Percentiles rank a stretch among this genome's conserved stretches.
phyloP scores from a whole-genome alignment of 1,139 yeast genomes.

The Yamadazyma triangularis region DNA sequence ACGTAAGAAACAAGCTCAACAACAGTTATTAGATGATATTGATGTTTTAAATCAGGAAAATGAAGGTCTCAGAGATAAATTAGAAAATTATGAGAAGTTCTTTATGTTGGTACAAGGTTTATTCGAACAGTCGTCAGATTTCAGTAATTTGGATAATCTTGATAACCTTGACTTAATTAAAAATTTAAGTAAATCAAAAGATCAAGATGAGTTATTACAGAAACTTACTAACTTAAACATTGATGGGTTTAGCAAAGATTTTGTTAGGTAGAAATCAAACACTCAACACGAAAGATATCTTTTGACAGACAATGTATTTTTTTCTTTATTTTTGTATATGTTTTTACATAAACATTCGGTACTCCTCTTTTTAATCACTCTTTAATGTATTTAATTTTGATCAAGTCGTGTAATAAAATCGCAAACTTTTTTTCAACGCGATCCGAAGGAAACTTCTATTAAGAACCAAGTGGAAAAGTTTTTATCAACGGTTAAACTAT shows the following conservation, averaged over 20 bases:
- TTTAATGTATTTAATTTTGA: too few relatives aligned
- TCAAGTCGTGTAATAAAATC: not conserved
- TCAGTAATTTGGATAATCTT: too few relatives aligned
- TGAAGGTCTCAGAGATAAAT: constrained; percentile 30
- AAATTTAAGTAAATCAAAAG: constrained; percentile 9
- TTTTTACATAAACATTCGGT: too few relatives aligned
- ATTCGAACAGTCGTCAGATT: constrained; percentile 17
- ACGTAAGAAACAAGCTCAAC: constrained; percentile 68
- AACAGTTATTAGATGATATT: constrained; percentile 56
- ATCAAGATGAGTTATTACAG: constrained; percentile 7
- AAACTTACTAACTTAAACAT: too few relatives aligned
- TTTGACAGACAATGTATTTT: too few relatives aligned
- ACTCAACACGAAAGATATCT: too few relatives aligned
- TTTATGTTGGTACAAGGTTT: constrained; percentile 14
- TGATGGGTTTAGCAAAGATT: too few relatives aligned
- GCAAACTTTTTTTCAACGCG: constrained; percentile 1
- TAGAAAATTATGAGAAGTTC: constrained; percentile 32
- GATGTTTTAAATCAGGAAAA: constrained; percentile 45
- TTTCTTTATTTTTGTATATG: too few relatives aligned
- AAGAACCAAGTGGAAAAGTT: not conserved
- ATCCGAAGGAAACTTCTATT: not conserved
- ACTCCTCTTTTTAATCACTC: too few relatives aligned
- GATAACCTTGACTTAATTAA: constrained; percentile 12
- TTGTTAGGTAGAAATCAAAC: too few relatives aligned
- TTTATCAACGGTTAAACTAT: constrained; percentile 27